Evolutionary conservation across 495 filamentous ascomycete genomes (phyloP).

Genomic region (Lasiosphaeria miniovina): DNA sequence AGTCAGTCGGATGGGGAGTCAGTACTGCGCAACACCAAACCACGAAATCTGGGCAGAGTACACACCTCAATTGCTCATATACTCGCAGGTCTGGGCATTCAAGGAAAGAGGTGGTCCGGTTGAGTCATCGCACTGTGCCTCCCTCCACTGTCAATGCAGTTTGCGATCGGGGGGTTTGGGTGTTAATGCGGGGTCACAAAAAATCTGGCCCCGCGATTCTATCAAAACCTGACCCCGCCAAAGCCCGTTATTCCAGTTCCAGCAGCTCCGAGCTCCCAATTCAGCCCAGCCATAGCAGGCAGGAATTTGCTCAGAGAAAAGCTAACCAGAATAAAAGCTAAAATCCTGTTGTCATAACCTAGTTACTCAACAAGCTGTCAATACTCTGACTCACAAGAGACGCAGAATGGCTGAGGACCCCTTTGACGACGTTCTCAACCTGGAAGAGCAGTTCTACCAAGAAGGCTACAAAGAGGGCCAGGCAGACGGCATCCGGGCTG

Average conservation of each 20-base stretch:
- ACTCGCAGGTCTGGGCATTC: neutral
- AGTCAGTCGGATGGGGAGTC: too few relatives aligned
- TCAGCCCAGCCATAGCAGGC: neutral
- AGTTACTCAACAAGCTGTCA: neutral
- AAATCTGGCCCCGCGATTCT: neutral
- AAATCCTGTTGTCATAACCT: too few relatives aligned
- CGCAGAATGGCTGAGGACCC: constrained; percentile 40
- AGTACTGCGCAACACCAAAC: too few relatives aligned
- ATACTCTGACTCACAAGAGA: too few relatives aligned
- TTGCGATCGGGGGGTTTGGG: neutral
- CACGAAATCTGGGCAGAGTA: neutral
- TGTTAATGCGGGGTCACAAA: neutral
- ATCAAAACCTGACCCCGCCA: constrained; percentile 1
- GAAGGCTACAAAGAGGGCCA: constrained; percentile 76
- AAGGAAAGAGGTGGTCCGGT: neutral
- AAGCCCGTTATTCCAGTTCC: neutral
- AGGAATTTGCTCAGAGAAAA: neutral
- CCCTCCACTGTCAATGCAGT: neutral
- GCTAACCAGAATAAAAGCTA: neutral
- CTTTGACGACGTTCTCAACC: constrained; percentile 68
- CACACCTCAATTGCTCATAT: neutral
- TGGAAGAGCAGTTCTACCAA: constrained; percentile 83
- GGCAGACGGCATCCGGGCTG: constrained; percentile 73
- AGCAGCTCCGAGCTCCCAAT: neutral
- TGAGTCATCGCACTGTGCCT: neutral